A percentile compares a stretch with the other conserved stretches of the same genome.
phyloP scores from a whole-genome alignment of 495 filamentous ascomycete species.

The Aspergillus taichungensis region DNA sequence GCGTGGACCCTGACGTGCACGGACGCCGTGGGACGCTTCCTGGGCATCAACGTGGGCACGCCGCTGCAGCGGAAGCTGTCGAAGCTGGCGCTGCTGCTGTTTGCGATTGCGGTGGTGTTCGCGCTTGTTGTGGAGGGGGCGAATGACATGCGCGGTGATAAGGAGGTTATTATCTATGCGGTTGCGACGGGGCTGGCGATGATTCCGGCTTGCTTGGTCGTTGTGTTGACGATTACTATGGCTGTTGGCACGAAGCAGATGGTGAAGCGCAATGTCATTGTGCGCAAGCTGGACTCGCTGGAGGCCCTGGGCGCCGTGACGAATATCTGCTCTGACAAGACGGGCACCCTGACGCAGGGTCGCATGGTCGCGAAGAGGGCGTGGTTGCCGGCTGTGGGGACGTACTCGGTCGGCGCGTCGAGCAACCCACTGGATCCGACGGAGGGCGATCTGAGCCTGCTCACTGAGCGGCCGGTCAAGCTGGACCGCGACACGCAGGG shows the following conservation, averaged over 20 bases:
- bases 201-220: constrained; percentile 69
- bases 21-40: constrained; percentile 60
- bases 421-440: constrained; percentile 49
- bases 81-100: constrained; percentile 61
- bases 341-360: constrained; percentile 63
- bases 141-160: constrained; percentile 49
- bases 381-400: constrained; percentile 63
- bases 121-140: constrained; percentile 59
- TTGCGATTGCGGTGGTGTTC: constrained; percentile 59
- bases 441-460: constrained; percentile 41
- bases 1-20: constrained; percentile 57
- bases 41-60: constrained; percentile 63
- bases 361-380: constrained; percentile 73
- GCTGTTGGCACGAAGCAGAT: constrained; percentile 65
- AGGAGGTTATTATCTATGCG: constrained; percentile 61
- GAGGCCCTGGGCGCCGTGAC: constrained; percentile 64
- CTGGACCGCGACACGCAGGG: constrained; percentile 16
- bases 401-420: constrained; percentile 49
- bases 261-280: constrained; percentile 60
- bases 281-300: constrained; percentile 55
- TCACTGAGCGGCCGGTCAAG: constrained; percentile 26
- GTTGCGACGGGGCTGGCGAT: constrained; percentile 62
- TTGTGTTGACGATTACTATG: constrained; percentile 69
- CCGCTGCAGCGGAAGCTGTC: constrained; percentile 60
- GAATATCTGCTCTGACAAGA: constrained; percentile 67